These are phyloP conservation scores for Crithidia bombi DNA, from an alignment of 208 protist species.

Conservation along the genomic window DNA sequence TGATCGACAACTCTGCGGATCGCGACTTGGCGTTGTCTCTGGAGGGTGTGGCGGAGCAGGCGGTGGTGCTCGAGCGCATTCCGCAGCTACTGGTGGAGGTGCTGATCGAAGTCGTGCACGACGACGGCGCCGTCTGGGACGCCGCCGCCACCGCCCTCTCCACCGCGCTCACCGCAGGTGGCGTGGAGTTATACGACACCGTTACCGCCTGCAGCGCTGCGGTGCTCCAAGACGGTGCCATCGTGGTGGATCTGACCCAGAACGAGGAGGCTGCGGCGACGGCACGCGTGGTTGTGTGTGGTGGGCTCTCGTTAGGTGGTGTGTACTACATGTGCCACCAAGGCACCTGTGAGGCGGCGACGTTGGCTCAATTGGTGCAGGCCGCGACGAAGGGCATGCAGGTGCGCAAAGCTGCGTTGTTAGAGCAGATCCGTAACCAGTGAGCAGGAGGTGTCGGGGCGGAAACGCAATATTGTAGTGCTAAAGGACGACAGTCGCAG, in stretches of 20 bases:
- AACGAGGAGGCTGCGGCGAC: constrained; percentile 48
- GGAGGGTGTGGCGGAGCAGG: constrained; percentile 82
- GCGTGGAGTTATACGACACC: constrained; percentile 72
- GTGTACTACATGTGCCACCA: constrained; percentile 65
- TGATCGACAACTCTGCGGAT: constrained; percentile 32
- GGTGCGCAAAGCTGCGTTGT: constrained; percentile 46
- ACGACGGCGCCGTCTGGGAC: constrained; percentile 79
- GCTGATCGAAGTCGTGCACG: constrained; percentile 70
- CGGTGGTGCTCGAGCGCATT: constrained; percentile 71
- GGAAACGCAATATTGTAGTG: neutral
- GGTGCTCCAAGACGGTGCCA: constrained; percentile 54
- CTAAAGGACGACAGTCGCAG: too few relatives aligned
- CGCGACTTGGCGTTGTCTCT: constrained; percentile 66
- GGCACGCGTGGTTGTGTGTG: constrained; percentile 55
- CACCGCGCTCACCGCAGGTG: constrained; percentile 63
- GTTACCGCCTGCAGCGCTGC: constrained; percentile 75
- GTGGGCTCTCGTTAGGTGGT: constrained; percentile 48
- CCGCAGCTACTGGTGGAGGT: constrained; percentile 82
- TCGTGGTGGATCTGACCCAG: constrained; percentile 58
- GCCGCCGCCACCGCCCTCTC: constrained; percentile 68
- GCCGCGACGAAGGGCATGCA: constrained; percentile 51
- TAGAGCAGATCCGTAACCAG: constrained; percentile 49
- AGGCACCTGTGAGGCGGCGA: constrained; percentile 66
- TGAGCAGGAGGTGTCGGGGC: neutral
- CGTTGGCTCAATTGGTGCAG: constrained; percentile 54